A percentile compares a stretch with the other conserved stretches of the same genome.
phyloP scores from a whole-genome alignment of 2,329 filamentous ascomycete species.

The Neonectria punicea region DNA sequence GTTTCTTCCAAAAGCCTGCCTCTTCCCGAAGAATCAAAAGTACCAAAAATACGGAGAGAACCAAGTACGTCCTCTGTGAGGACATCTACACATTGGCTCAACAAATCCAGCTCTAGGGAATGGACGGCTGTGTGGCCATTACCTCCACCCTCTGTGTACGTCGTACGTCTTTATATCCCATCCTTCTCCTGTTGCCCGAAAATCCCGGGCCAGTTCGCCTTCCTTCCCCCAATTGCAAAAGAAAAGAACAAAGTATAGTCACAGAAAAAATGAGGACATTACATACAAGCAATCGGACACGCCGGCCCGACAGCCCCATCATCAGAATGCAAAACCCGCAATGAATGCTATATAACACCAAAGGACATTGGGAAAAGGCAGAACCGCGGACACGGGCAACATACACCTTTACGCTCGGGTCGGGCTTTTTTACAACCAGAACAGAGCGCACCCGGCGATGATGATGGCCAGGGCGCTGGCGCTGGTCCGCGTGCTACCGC shows the following conservation, averaged over 20 bases:
- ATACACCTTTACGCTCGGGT: neutral
- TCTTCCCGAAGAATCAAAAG: slow-evolving; percentile 1
- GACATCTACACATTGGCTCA: slow-evolving; percentile 1
- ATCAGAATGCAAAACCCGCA: slow-evolving; percentile 35
- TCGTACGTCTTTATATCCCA: neutral
- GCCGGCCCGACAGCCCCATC: slow-evolving; percentile 31
- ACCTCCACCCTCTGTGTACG: slow-evolving; percentile 26
- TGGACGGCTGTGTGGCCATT: slow-evolving; percentile 37
- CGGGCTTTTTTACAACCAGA: slow-evolving; percentile 45
- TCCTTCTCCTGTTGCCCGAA: slow-evolving; percentile 12
- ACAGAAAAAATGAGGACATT: slow-evolving; percentile 36
- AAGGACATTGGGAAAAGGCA: slow-evolving; percentile 2
- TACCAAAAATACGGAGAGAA: slow-evolving; percentile 9
- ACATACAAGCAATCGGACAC: slow-evolving; percentile 36
- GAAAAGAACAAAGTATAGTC: slow-evolving; percentile 34
- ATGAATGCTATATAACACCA: slow-evolving; percentile 36
- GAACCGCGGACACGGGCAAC: slow-evolving; percentile 4
- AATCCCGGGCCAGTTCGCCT: slow-evolving; percentile 27
- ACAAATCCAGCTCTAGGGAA: slow-evolving; percentile 26
- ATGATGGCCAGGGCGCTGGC: slow-evolving; percentile 52
- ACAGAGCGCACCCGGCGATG: slow-evolving; percentile 49
- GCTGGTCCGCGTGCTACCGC: slow-evolving; percentile 45
- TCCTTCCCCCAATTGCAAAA: slow-evolving; percentile 21
- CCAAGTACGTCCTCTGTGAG: slow-evolving; percentile 3
- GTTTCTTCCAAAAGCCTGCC: slow-evolving; percentile 14